phyloP scores from a whole-genome alignment of 108 stramenopile genomes.

The Nitzschia putrida region DNA sequence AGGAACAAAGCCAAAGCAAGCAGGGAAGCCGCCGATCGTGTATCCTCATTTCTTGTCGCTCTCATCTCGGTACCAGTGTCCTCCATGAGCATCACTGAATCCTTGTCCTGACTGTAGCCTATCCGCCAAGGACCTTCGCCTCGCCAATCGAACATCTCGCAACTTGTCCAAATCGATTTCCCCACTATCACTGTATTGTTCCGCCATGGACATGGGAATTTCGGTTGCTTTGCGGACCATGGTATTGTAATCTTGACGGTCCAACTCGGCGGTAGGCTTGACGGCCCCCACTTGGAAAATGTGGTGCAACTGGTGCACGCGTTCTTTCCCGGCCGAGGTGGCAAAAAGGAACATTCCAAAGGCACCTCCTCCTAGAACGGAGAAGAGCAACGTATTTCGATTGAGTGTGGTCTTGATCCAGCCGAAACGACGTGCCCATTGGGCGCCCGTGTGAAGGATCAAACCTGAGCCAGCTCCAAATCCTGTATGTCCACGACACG shows the following conservation, averaged over 20 bases:
- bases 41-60: not conserved
- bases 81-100: slow-evolving; percentile 70
- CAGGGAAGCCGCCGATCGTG: not conserved
- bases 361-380: slow-evolving; percentile 65
- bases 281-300: slow-evolving; percentile 67
- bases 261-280: slow-evolving; percentile 23
- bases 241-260: slow-evolving; percentile 8
- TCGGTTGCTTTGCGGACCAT: slow-evolving; percentile 3
- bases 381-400: slow-evolving; percentile 69
- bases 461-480: slow-evolving; percentile 43
- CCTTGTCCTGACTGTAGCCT: slow-evolving; percentile 44
- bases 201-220: slow-evolving; percentile 22
- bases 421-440: slow-evolving; percentile 31
- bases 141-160: slow-evolving; percentile 18
- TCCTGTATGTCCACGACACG: not conserved
- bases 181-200: slow-evolving; percentile 3
- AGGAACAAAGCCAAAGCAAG: too few species aligned
- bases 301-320: slow-evolving; percentile 71
- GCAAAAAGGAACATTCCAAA: slow-evolving; percentile 73
- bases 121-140: slow-evolving; percentile 51
- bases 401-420: slow-evolving; percentile 19
- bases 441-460: slow-evolving; percentile 36
- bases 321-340: slow-evolving; percentile 69
- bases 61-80: slow-evolving; percentile 58
- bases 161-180: slow-evolving; percentile 24